Evolutionary conservation across 2,329 filamentous ascomycete species (phyloP).

Genomic region (Cladorrhinum sp.): DNA sequence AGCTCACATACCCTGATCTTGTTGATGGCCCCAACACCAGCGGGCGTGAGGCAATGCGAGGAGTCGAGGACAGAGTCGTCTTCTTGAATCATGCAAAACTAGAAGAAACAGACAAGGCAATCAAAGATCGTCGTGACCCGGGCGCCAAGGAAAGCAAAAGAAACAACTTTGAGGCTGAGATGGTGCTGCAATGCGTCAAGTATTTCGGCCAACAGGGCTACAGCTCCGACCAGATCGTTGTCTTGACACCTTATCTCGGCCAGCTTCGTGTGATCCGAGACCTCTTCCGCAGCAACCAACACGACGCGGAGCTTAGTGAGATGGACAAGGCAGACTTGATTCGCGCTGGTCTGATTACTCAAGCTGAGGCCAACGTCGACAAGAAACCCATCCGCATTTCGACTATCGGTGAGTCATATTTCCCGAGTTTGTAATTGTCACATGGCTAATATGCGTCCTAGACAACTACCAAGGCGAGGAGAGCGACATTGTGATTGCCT

Average conservation of each 20-base stretch:
- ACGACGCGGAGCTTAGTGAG: conserved; percentile 66
- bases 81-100: conserved; percentile 62
- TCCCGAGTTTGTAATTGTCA: too few species aligned
- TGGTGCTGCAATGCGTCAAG: conserved; percentile 62
- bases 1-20: conserved; percentile 54
- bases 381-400: conserved; percentile 59
- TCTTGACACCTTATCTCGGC: conserved; percentile 70
- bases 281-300: conserved; percentile 47
- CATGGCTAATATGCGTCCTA: conserved; percentile 30
- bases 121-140: conserved; percentile 51
- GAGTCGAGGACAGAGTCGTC: conserved; percentile 57
- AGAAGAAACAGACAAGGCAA: conserved; percentile 45
- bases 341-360: conserved; percentile 57
- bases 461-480: conserved; percentile 81
- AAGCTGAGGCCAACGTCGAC: conserved; percentile 47
- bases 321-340: conserved; percentile 63
- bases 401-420: conserved; percentile 63
- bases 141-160: conserved; percentile 52
- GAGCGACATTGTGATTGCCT: conserved; percentile 66
- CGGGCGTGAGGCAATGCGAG: conserved; percentile 46
- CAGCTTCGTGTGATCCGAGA: conserved; percentile 59
- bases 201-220: conserved; percentile 73
- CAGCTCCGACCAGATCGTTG: conserved; percentile 59
- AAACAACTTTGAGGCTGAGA: conserved; percentile 63
- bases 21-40: conserved; percentile 52